Conservation (phyloP, 2,329 filamentous ascomycete genomes). For the Microsporum canis region DNA sequence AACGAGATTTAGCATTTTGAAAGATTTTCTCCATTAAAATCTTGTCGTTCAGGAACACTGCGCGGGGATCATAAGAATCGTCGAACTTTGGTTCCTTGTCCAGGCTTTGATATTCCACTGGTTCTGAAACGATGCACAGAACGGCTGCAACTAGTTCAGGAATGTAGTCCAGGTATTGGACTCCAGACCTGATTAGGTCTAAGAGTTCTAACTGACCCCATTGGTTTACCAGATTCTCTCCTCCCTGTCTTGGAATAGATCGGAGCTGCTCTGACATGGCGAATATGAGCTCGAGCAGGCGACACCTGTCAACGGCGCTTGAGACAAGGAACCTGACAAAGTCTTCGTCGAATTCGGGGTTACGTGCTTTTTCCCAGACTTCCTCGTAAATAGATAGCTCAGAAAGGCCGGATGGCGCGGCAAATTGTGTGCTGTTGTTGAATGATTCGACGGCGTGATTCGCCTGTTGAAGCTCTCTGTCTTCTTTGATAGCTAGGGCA, state of each 20-base stretch:
- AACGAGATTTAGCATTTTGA: constrained; percentile 59
- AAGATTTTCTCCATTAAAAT: constrained; percentile 50
- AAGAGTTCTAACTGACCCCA: constrained; percentile 55
- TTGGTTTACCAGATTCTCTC: constrained; percentile 46
- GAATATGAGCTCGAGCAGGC: constrained; percentile 40
- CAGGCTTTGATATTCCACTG: constrained; percentile 17
- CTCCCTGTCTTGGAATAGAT: constrained; percentile 37
- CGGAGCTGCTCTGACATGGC: constrained; percentile 36
- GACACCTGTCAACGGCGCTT: constrained; percentile 36
- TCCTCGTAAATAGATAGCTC: constrained; percentile 38
- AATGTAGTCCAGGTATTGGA: constrained; percentile 59
- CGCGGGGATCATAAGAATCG: constrained; percentile 30
- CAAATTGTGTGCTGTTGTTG: constrained; percentile 27
- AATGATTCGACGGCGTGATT: constrained; percentile 32
- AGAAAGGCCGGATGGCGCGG: constrained; percentile 20
- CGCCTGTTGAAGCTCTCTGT: constrained; percentile 34
- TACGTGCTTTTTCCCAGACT: constrained; percentile 35
- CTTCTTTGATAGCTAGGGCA: constrained; percentile 51
- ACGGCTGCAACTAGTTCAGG: constrained; percentile 57
- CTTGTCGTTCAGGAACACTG: constrained; percentile 46
- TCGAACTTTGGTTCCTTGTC: constrained; percentile 13
- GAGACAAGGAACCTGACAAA: constrained; percentile 38
- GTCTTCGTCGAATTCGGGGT: constrained; percentile 34
- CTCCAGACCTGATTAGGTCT: constrained; percentile 57
- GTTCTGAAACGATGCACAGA: constrained; percentile 50